Evolutionary conservation across 371 early-diverging fungal genomes (phyloP), one percentile per base, ranked within the genome.

Genomic region (Mucor saturninus): DNA sequence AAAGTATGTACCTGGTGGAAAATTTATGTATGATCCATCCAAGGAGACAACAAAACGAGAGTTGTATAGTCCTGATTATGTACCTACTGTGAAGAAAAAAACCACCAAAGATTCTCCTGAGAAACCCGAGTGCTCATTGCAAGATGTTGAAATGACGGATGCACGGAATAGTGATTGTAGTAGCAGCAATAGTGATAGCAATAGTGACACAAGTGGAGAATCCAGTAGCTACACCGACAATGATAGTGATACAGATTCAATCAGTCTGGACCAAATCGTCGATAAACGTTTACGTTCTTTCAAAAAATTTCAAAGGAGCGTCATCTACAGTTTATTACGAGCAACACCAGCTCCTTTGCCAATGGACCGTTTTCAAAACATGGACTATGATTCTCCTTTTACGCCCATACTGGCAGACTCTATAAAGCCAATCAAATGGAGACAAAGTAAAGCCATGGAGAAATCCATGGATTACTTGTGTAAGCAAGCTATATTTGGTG

Each of bases 401-500:
- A 61, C 65, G 4, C 43, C 59, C 15, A 21, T 56, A n/a, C 26
- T 72, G 10, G 56, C 61, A 2, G 46, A 59, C 7, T 54, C 45
- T 5, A 46, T 67, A 2, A 56, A 61, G 45, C 55, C 65, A 7
- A 49, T 58, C 38, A 50, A 50, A 48, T 57, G 61, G 60, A 45
- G 50, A 55, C 58, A 48, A n/a, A 64, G 46, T 14, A 38, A 56
- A 26, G 59, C 59, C 38, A 57, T 69, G 61, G 42, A 40, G 10
- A 48, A 54, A 32, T 65, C 77, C 9, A 37, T 79, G 4, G 75
- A 74, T 31, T 68, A 64, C 39, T 54, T 85, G 1, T 85, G 83
- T 52, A 79, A 81, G 38, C 86, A 83, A 35, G 77, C 77, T 3
- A 66, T 82, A 0, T 59, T 79, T 38, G 85, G 85, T 13, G 85